Conservation (phyloP, 768 basidiomycete genomes). For the Boletus sp. region DNA sequence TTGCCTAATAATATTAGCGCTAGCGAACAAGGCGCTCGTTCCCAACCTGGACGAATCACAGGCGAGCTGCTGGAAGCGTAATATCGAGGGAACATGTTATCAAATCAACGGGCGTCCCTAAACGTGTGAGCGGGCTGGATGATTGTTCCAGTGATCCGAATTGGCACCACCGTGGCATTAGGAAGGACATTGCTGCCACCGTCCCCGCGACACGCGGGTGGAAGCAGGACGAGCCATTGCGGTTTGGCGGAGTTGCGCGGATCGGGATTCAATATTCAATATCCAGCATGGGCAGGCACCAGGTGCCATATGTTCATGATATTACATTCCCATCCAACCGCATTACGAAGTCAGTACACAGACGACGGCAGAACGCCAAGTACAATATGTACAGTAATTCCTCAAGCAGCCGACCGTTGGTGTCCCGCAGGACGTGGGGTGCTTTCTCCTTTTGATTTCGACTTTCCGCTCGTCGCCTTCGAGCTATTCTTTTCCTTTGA, state of each 20-base stretch:
- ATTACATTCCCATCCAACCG: no score
- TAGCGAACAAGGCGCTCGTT: neutral
- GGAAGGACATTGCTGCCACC: neutral
- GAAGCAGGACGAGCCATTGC: no score
- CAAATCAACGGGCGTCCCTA: neutral
- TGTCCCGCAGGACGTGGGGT: constrained; percentile 18
- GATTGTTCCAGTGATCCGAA: neutral
- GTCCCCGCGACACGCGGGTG: no score
- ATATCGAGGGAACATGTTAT: neutral
- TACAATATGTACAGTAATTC: no score
- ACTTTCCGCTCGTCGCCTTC: constrained; percentile 14
- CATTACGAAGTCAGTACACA: no score
- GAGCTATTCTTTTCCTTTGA: constrained; percentile 44
- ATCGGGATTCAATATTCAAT: no score
- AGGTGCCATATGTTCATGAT: no score
- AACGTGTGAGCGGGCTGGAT: constrained; percentile 3
- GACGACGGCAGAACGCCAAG: no score
- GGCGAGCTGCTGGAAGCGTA: neutral
- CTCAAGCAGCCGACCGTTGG: constrained; percentile 12
- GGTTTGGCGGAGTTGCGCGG: no score
- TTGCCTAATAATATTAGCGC: constrained; percentile 3
- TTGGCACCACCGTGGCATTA: constrained; percentile 1
- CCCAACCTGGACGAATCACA: neutral
- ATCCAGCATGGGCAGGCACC: no score
- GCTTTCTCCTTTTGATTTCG: constrained; percentile 18